Evolutionary conservation across 192 early-diverging fungal species (phyloP).

Genomic region (Pilobolus umbonatus): DNA sequence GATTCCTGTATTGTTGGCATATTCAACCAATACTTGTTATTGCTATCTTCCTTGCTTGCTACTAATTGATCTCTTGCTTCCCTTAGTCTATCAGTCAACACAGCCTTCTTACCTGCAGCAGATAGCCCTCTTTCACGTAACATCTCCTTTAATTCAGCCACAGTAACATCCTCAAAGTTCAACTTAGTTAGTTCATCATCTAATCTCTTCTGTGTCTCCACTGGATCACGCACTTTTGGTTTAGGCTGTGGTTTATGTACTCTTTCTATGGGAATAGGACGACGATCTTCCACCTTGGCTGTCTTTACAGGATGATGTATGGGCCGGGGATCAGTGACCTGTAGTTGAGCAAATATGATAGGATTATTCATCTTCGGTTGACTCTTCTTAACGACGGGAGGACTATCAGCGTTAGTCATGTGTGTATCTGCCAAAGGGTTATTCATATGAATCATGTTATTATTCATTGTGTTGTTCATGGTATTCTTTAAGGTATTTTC

Average conservation of each 20-base stretch:
- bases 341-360: slow-evolving; percentile 15
- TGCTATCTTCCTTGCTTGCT: not conserved
- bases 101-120: slow-evolving; percentile 65
- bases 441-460: too few species aligned
- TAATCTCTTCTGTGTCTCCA: slow-evolving; percentile 48
- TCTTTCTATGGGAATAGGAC: slow-evolving; percentile 26
- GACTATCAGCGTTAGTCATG: too few species aligned
- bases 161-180: slow-evolving; percentile 73
- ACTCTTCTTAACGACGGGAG: not conserved
- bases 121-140: slow-evolving; percentile 57
- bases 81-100: slow-evolving; percentile 58
- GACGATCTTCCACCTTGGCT: slow-evolving; percentile 10
- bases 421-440: too few species aligned
- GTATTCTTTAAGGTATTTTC: not conserved
- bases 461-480: not conserved
- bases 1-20: not conserved
- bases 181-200: slow-evolving; percentile 58
- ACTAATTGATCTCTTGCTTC: slow-evolving; percentile 41
- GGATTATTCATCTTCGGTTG: not conserved
- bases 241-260: slow-evolving; percentile 15
- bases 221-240: slow-evolving; percentile 20
- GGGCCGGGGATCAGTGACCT: slow-evolving; percentile 18
- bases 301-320: slow-evolving; percentile 7
- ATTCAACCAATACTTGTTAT: not conserved
- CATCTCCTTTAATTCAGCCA: slow-evolving; percentile 69